Conservation (phyloP, 2,329 filamentous ascomycete genomes). For the Penicillium sp. region DNA sequence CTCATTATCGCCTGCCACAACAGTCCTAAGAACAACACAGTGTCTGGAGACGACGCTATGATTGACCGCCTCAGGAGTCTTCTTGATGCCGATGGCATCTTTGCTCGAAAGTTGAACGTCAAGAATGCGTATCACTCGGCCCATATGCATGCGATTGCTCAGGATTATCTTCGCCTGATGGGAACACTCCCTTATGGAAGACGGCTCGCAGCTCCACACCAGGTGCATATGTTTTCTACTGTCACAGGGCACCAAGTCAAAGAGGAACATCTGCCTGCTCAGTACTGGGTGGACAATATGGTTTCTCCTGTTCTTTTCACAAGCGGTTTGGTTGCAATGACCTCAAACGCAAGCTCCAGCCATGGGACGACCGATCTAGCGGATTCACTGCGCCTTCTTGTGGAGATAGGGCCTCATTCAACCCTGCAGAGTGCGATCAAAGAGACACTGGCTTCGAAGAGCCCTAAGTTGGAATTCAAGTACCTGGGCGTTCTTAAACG, state of each 20-base stretch:
- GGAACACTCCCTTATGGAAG: constrained; percentile 12
- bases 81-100: constrained; percentile 21
- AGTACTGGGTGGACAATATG: constrained; percentile 34
- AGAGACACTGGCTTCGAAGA: constrained; percentile 15
- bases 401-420: constrained; percentile 34
- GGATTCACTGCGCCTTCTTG: constrained; percentile 15
- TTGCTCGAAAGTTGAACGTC: constrained; percentile 29
- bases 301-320: constrained; percentile 30
- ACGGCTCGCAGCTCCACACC: constrained; percentile 8
- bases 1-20: constrained; percentile 28
- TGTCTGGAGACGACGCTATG: constrained; percentile 24
- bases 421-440: constrained; percentile 29
- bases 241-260: constrained; percentile 20
- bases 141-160: constrained; percentile 24
- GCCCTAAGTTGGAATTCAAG: constrained; percentile 8
- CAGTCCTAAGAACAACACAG: constrained; percentile 27
- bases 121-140: constrained; percentile 31
- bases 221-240: constrained; percentile 24
- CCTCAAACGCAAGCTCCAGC: not conserved
- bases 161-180: constrained; percentile 25
- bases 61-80: constrained; percentile 23
- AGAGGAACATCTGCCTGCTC: constrained; percentile 9
- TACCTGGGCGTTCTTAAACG: constrained; percentile 28
- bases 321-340: constrained; percentile 18
- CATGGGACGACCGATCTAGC: not conserved